A percentile compares a stretch with the other conserved stretches of the same genome.
phyloP scores from a whole-genome alignment of 2,329 filamentous ascomycete species.

The Fusarium bulbicola region DNA sequence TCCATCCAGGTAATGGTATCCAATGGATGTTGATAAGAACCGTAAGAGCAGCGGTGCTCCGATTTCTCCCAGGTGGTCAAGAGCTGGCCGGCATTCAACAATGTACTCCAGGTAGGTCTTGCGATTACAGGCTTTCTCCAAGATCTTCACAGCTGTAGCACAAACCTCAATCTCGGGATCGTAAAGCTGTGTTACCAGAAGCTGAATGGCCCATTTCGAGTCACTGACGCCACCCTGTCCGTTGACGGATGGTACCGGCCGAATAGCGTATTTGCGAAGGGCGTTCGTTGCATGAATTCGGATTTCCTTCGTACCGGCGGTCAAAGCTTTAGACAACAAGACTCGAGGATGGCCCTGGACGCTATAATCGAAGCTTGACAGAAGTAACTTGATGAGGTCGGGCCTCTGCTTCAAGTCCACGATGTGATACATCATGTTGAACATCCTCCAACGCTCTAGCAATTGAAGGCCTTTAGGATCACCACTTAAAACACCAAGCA shows the following conservation, averaged over 20 bases:
- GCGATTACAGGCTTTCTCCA: conserved; percentile 96
- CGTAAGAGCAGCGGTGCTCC: conserved; percentile 90
- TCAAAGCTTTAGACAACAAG: conserved; percentile 91
- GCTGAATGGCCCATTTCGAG: conserved; percentile 94
- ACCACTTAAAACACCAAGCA: conserved; percentile 86
- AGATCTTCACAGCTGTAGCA: conserved; percentile 93
- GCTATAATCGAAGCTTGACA: conserved; percentile 93
- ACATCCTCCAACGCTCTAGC: conserved; percentile 95
- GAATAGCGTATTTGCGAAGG: conserved; percentile 84
- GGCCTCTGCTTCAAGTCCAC: conserved; percentile 90
- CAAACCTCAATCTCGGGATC: conserved; percentile 98
- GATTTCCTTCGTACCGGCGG: conserved; percentile 89
- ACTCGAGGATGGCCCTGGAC: conserved; percentile 89
- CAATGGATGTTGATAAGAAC: conserved; percentile 94
- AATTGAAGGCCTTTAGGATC: conserved; percentile 86
- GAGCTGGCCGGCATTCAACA: conserved; percentile 91
- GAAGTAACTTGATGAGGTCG: conserved; percentile 87
- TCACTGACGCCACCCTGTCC: conserved; percentile 61
- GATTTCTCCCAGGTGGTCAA: conserved; percentile 96
- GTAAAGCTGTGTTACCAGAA: conserved; percentile 98
- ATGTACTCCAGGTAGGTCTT: conserved; percentile 93
- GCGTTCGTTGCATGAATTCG: conserved; percentile 89
- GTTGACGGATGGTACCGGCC: conserved; percentile 50
- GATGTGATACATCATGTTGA: conserved; percentile 99
- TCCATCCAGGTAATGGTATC: conserved; percentile 96